These are phyloP conservation scores for Globisporangium recalcitrans DNA, from an alignment of 352 stramenopile species.

Conservation along the genomic window DNA sequence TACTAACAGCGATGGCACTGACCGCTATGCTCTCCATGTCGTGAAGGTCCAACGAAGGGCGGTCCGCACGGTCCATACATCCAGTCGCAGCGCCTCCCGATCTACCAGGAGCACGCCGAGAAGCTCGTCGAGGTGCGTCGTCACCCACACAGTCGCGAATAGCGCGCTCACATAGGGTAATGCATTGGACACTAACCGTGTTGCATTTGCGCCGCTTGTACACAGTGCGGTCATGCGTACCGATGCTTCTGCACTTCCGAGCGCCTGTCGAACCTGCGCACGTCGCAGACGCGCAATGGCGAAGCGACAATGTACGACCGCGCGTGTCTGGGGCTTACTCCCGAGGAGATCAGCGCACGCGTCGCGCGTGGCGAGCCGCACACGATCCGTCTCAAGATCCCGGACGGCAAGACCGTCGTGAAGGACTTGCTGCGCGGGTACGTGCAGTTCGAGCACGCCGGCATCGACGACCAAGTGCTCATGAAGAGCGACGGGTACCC, in stretches of 20 bases:
- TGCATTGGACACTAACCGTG: background rate
- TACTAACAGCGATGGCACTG: background rate
- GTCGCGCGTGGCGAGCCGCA: conserved; percentile 86
- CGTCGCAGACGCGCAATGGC: conserved; percentile 87
- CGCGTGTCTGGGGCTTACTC: conserved; percentile 91
- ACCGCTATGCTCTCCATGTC: too few relatives aligned
- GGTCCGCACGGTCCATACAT: conserved; percentile 93
- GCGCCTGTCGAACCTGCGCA: conserved; percentile 89
- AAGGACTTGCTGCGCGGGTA: conserved; percentile 95
- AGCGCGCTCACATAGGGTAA: background rate
- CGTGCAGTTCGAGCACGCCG: conserved; percentile 85
- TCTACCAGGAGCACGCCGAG: conserved; percentile 91
- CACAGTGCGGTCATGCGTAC: conserved; percentile 90
- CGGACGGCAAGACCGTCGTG: conserved; percentile 88
- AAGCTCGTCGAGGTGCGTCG: conserved; percentile 71
- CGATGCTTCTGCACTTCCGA: conserved; percentile 96
- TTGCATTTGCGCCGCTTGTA: background rate
- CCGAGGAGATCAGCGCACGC: conserved; percentile 85
- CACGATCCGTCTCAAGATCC: conserved; percentile 95
- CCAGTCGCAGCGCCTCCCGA: conserved; percentile 93
- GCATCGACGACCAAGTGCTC: conserved; percentile 90
- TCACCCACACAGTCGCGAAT: background rate
- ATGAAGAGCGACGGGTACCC: conserved; percentile 92
- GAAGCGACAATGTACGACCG: conserved; percentile 96
- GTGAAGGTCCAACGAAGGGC: conserved; percentile 87